Evolutionary conservation across 2,329 filamentous ascomycete genomes (phyloP), one percentile per base, ranked within the genome.

Genomic region (Spiromastix sp.): DNA sequence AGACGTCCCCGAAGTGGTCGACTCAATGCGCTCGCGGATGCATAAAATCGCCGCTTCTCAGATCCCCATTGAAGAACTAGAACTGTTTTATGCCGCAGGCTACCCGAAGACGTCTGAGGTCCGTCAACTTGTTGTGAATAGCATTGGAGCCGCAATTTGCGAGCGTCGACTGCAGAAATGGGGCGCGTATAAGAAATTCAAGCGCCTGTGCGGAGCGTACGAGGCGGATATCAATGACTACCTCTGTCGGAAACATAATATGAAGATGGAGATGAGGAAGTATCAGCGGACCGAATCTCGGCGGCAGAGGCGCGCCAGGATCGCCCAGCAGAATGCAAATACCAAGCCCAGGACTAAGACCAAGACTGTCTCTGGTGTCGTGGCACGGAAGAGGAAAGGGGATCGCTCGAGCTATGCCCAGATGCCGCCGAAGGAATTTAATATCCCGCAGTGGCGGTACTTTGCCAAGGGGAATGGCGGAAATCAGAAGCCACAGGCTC

Each of bases 201-300:
- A 37, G 12, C 13, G 35, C 6, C 30, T 41, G 12, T 42, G 40
- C 17, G 19, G 22, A 13, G 36, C 41, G 25, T 43, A 45, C 19
- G 41, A 42, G 26, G 30, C 39, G 16, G 42, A 45, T 19, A 43
- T 45, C 5, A 39, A 39, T 13, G 30, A 34, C 8, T 45, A 45
- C 22, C 20, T 43, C 5, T 10, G 39, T 10, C 16, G 10, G n/a
- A 41, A 36, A 26, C 33, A 31, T 8, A 12, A 15, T 24, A 38
- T 12, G 5, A 21, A 22, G 17, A 18, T 21, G n/a, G 38, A 40
- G 27, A 21, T 27, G 4, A 17, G 37, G 15, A 21, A 13, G 32
- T 4, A 9, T 16, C 12, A 24, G 11, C 6, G 29, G 15, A 7
- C 24, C 16, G 15, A 30, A 17, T 8, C 17, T 15, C 10, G 21